Evolutionary conservation across 208 protist genomes (phyloP), one percentile per base, ranked within the genome.

Genomic region (Acanthamoeba healyi): DNA sequence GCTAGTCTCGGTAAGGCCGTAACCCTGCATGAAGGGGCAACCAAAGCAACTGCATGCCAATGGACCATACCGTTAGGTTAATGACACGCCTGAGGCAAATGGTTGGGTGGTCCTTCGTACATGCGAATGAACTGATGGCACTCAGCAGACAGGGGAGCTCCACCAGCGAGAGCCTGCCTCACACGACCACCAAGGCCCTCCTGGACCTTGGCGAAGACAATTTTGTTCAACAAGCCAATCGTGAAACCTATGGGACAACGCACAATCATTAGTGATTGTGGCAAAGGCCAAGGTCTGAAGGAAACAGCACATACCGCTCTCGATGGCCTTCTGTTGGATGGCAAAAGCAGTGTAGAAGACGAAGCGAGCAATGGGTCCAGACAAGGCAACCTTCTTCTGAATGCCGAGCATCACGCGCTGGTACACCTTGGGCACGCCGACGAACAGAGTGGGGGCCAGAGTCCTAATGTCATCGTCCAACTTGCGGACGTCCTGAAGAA

Each of bases 381-480:
- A 40, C 19, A 70, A 7, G 54, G 49, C 46, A 15, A 90, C 84
- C 84, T 90, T 90, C 36, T 63, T 90, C 56, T 72, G 49, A n/a
- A 90, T 70, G 36, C 84, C 84, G 4, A 72, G 49, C 84, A 90
- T 90, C 2, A 98, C 90, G 54, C 95, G 93, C 67, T 97, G 94
- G 81, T 96, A 98, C 24, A 98, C 94, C 65, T 97, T 89, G 46
- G 98, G 98, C 36, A 98, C 97, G 36, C 70, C 96, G 32, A 77
- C 74, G 19, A 98, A 96, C 51, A 98, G 88, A 17, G 97, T 98
- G 19, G 98, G 98, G 15, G 84, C 89, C 17, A 98, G 95, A 14
- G 88, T 94, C 36, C 90, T 40, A 36, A 98, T 96, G 87, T 98
- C 98, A 34, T 96, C 94, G 19, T 95, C 77, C 22, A 98, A 51